phyloP scores from a whole-genome alignment of 192 early-diverging fungal species.

The Backusella macrospora region DNA sequence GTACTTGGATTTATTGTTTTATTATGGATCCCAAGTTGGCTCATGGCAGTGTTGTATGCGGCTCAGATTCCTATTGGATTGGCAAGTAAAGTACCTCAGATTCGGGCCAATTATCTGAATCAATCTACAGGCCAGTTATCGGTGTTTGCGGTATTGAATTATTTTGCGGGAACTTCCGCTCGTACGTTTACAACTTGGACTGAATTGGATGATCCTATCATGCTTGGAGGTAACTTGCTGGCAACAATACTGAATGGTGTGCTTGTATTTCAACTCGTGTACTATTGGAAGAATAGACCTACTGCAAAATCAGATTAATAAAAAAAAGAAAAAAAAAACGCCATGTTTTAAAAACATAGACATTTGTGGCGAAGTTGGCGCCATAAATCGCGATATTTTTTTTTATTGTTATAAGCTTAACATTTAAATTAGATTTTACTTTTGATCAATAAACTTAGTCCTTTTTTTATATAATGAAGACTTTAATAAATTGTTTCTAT shows the following conservation, averaged over 20 bases:
- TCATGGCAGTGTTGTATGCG: slow-evolving; percentile 18
- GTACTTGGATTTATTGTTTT: slow-evolving; percentile 34
- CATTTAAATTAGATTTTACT: too few species aligned
- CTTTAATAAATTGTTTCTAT: too few species aligned
- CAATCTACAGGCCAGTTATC: slow-evolving; percentile 89
- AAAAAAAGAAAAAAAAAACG: not conserved
- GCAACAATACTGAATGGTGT: slow-evolving; percentile 79
- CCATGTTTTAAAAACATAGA: not conserved
- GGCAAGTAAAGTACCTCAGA: slow-evolving; percentile 88
- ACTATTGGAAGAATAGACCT: slow-evolving; percentile 19
- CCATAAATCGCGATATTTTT: too few species aligned
- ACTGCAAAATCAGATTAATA: slow-evolving; percentile 17
- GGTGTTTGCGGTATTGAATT: slow-evolving; percentile 86
- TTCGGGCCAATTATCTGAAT: slow-evolving; percentile 79
- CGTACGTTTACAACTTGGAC: slow-evolving; percentile 91
- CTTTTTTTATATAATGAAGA: too few species aligned
- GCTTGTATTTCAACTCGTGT: slow-evolving; percentile 77
- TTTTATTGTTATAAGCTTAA: too few species aligned
- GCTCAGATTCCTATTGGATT: slow-evolving; percentile 77
- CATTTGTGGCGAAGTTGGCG: too few species aligned
- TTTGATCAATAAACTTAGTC: too few species aligned
- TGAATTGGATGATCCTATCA: slow-evolving; percentile 82
- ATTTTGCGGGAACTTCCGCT: slow-evolving; percentile 83
- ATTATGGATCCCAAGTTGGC: not conserved
- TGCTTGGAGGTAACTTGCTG: slow-evolving; percentile 71